These are phyloP conservation scores for Aspergillus sp. DNA, from an alignment of 2,329 filamentous ascomycete species.

Conservation along the genomic window DNA sequence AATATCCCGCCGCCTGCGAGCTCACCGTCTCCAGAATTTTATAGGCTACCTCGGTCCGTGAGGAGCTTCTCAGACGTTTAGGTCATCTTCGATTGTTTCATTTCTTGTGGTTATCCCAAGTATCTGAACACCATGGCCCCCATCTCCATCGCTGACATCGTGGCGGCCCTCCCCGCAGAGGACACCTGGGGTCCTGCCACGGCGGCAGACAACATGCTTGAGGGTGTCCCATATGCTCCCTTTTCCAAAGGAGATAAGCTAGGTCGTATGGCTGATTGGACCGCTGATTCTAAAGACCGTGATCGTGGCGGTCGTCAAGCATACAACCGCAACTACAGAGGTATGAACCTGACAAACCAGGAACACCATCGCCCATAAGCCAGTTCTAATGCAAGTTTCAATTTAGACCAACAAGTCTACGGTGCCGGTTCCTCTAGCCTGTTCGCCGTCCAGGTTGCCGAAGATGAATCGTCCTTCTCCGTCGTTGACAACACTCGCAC, in stretches of 20 bases:
- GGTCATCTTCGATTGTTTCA: constrained; percentile 1
- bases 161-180: constrained; percentile 69
- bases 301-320: constrained; percentile 76
- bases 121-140: constrained; percentile 46
- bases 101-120: constrained; percentile 1
- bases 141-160: constrained; percentile 63
- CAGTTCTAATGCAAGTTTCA: neutral
- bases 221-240: constrained; percentile 94
- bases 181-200: constrained; percentile 86
- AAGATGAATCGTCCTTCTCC: constrained; percentile 97
- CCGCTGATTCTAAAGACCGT: constrained; percentile 75
- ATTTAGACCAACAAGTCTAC: constrained; percentile 92
- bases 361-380: neutral
- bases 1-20: constrained; percentile 18
- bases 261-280: constrained; percentile 99
- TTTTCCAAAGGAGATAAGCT: constrained; percentile 99
- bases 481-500: constrained; percentile 95
- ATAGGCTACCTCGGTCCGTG: constrained; percentile 6
- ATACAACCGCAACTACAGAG: constrained; percentile 91
- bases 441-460: constrained; percentile 86
- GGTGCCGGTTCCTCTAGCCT: constrained; percentile 81
- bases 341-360: constrained; percentile 48
- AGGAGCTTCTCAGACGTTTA: neutral
- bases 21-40: neutral
- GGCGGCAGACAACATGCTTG: constrained; percentile 81